phyloP scores from a whole-genome alignment of 352 stramenopile species.

The Aphanomyces stellatus region DNA sequence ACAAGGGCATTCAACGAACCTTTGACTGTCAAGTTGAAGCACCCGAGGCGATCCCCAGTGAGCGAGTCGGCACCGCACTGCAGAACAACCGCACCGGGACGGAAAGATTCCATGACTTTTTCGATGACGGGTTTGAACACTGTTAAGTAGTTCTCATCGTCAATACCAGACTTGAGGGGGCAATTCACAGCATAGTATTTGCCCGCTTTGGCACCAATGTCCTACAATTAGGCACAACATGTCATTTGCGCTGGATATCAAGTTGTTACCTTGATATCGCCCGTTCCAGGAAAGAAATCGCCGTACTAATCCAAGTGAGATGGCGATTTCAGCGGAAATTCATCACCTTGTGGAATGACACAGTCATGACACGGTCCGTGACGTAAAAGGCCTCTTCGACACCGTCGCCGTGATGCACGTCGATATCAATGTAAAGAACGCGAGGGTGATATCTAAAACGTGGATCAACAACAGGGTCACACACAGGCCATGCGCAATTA shows the following conservation, averaged over 20 bases:
- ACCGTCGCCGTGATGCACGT: constrained; percentile 99
- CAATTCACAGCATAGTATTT: constrained; percentile 99
- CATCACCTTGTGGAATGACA: constrained; percentile 95
- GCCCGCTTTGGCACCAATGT: constrained; percentile 81
- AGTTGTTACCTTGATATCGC: constrained; percentile 36
- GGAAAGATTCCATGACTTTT: constrained; percentile 96
- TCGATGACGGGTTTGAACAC: constrained; percentile 40
- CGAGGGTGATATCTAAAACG: constrained; percentile 76
- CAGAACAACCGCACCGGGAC: constrained; percentile 93
- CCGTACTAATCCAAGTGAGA: constrained; percentile 67
- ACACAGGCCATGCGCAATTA: constrained; percentile 21
- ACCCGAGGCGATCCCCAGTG: constrained; percentile 96
- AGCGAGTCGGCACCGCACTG: constrained; percentile 98
- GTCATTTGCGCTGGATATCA: background rate
- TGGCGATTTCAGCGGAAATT: background rate
- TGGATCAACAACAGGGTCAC: background rate
- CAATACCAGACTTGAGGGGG: constrained; percentile 97
- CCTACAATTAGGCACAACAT: constrained; percentile 29
- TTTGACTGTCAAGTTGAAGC: constrained; percentile 97
- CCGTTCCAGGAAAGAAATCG: constrained; percentile 98
- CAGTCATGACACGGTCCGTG: constrained; percentile 98
- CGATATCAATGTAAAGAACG: constrained; percentile 99
- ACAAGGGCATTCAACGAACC: constrained; percentile 21
- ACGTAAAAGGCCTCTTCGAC: constrained; percentile 99
- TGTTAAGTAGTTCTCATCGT: constrained; percentile 92